Percentiles rank a stretch among this genome's conserved stretches.
phyloP scores from a whole-genome alignment of 768 basidiomycete genomes.

The Saitozyma sp. region DNA sequence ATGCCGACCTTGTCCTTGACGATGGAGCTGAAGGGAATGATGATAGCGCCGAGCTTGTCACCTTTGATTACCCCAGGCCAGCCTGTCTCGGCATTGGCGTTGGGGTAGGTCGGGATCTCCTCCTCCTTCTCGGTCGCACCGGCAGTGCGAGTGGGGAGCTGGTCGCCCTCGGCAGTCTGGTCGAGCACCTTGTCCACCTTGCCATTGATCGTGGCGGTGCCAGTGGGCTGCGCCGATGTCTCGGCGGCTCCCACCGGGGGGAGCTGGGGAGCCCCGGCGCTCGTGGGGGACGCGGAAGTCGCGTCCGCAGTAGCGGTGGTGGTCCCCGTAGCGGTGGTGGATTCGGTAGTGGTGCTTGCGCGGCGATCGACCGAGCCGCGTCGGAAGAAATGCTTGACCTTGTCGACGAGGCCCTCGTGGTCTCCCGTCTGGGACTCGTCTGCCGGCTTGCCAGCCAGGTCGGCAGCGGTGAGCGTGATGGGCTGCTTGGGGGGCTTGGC shows the following conservation, averaged over 20 bases:
- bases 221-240: not conserved
- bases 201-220: slow-evolving; percentile 7
- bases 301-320: slow-evolving; percentile 6
- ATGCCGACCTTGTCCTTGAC: slow-evolving; percentile 32
- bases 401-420: slow-evolving; percentile 26
- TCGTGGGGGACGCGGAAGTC: not conserved
- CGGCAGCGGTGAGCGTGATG: slow-evolving; percentile 14
- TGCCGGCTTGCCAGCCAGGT: not conserved
- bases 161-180: slow-evolving; percentile 35
- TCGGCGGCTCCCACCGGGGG: not conserved
- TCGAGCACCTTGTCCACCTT: slow-evolving; percentile 29
- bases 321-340: slow-evolving; percentile 2
- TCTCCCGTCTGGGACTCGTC: not conserved
- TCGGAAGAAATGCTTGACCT: slow-evolving; percentile 41
- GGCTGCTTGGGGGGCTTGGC: slow-evolving; percentile 6
- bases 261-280: not conserved
- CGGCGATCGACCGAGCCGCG: slow-evolving; percentile 8
- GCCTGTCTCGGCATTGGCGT: slow-evolving; percentile 33
- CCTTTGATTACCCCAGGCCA: slow-evolving; percentile 39
- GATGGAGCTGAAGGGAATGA: slow-evolving; percentile 21
- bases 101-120: slow-evolving; percentile 21
- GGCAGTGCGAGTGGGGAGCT: slow-evolving; percentile 23
- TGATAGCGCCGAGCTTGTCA: slow-evolving; percentile 26
- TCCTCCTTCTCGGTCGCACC: slow-evolving; percentile 14
- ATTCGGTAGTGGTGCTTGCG: slow-evolving; percentile 1